Base-by-base conservation (phyloP, 2,329 filamentous ascomycete genomes). In the Thelonectria discophora region DNA sequence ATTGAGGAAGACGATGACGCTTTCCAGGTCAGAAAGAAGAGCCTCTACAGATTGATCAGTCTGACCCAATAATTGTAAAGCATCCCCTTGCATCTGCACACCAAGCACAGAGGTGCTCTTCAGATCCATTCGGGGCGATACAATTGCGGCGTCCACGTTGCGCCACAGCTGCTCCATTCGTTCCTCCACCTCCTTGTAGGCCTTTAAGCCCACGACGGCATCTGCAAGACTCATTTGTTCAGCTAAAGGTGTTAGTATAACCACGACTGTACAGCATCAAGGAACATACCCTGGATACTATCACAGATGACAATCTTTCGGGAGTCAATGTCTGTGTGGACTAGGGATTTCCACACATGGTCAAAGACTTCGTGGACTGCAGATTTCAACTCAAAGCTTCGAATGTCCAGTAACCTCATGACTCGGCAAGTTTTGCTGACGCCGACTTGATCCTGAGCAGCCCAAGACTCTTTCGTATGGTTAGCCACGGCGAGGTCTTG, bases 291-390 rank as follows among this genome's bases (percentile, higher is more conserved):
- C 74, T 85, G 74, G 24, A 81, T 77, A 17, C 76, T 77, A 12
- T 83, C 79, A 24, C 79, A 80, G 34, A 96, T 83, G 0, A 80
- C 82, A 8, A 95, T 77, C 47, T 77, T 82, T 9, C 81, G 79
- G 9, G 80, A 76, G 20, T 85, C 79, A 1, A 80, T 75, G 70
- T 94, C 86, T 17, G 93, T 77, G 1, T 81, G 77, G 12, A 97
- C 79, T 45, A 94, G 79, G 0, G 83, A 80, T 60, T 85, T 85
- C 92, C 93, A 97, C n/a, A 88, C 84, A 56, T 82, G 81, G 45
- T 86, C 84, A 40, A 95, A 84, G 9, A 86, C 85, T 42, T 90
- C 85, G 59, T 88, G 84, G 20, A 95, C 84, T 18, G 85, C 82
- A 2, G 84, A 82, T 64, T 88, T 89, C 58, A 97, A 79, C 69